Conservation (phyloP, 176 grass and related monocot species). For the Zoysia pacifica region DNA sequence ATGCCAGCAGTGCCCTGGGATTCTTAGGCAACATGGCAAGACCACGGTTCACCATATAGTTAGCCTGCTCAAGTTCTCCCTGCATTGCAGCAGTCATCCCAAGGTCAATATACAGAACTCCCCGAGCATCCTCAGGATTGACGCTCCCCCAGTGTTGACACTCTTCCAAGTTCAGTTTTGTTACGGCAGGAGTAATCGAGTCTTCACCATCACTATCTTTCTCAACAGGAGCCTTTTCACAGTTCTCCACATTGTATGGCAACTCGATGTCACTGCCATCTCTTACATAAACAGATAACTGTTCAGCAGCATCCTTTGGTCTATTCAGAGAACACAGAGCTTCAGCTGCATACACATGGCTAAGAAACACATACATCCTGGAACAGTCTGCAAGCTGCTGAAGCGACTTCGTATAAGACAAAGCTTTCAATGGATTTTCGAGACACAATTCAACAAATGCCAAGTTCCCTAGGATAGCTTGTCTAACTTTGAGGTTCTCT, state of each 20-base stretch:
- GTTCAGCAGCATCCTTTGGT: conserved; percentile 67
- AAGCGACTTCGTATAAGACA: conserved; percentile 60
- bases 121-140: conserved; percentile 69
- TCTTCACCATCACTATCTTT: conserved; percentile 76
- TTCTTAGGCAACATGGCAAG: conserved; percentile 56
- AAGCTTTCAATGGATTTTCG: conserved; percentile 76
- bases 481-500: conserved; percentile 70
- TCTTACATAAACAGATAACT: conserved; percentile 69
- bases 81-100: conserved; percentile 67
- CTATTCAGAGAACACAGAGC: conserved; percentile 73
- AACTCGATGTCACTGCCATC: conserved; percentile 59
- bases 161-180: conserved; percentile 54
- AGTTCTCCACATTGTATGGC: conserved; percentile 69
- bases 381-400: conserved; percentile 66
- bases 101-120: conserved; percentile 71
- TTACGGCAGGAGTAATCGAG: conserved; percentile 35
- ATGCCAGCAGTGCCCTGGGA: conserved; percentile 68
- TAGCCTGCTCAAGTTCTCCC: conserved; percentile 73
- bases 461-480: conserved; percentile 67
- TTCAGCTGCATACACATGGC: conserved; percentile 83
- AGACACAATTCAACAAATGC: conserved; percentile 82
- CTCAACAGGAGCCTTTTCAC: conserved; percentile 62
- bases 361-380: conserved; percentile 66
- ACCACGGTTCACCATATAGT: conserved; percentile 58
- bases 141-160: conserved; percentile 31